A percentile compares a stretch with the other conserved stretches of the same genome.
phyloP scores from a whole-genome alignment of 768 basidiomycete species.

The Fistulinella prunicolor region DNA sequence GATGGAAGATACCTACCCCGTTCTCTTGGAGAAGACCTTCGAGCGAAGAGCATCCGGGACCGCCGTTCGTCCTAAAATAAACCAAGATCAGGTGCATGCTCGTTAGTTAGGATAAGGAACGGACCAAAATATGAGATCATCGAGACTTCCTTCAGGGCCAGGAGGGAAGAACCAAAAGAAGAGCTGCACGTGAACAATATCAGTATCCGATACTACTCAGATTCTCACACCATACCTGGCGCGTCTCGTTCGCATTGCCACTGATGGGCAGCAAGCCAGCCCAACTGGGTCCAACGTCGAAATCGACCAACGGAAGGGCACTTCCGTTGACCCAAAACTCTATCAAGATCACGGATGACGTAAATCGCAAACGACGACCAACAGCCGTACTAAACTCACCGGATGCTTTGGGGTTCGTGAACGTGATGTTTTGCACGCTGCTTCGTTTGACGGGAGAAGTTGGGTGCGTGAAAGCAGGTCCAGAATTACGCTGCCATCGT shows the following conservation, averaged over 20 bases:
- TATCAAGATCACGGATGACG: constrained; percentile 27
- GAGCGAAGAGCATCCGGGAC: constrained; percentile 74
- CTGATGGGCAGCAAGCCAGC: constrained; percentile 73
- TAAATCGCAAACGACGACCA: not conserved
- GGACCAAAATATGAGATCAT: constrained; percentile 76
- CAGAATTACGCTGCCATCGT: constrained; percentile 27
- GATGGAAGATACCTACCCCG: constrained; percentile 45
- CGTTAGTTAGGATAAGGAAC: not conserved
- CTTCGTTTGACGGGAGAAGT: constrained; percentile 6
- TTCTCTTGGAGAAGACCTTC: constrained; percentile 74
- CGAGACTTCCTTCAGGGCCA: constrained; percentile 64
- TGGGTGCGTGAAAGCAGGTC: not conserved
- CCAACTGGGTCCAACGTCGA: constrained; percentile 76
- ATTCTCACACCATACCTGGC: constrained; percentile 45
- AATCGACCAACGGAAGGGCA: constrained; percentile 64
- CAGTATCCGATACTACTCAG: not conserved
- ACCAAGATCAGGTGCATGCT: not conserved
- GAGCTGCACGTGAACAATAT: constrained; percentile 40
- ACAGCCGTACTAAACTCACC: constrained; percentile 32
- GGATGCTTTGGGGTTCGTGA: constrained; percentile 62
- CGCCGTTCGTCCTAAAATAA: constrained; percentile 80
- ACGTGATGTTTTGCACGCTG: constrained; percentile 64
- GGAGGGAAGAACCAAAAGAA: constrained; percentile 88
- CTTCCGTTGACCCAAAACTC: constrained; percentile 72
- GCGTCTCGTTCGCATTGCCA: constrained; percentile 53